A percentile compares a stretch with the other conserved stretches of the same genome.
phyloP scores from a whole-genome alignment of 257 asterid genomes.

The Solanum tacnaense region DNA sequence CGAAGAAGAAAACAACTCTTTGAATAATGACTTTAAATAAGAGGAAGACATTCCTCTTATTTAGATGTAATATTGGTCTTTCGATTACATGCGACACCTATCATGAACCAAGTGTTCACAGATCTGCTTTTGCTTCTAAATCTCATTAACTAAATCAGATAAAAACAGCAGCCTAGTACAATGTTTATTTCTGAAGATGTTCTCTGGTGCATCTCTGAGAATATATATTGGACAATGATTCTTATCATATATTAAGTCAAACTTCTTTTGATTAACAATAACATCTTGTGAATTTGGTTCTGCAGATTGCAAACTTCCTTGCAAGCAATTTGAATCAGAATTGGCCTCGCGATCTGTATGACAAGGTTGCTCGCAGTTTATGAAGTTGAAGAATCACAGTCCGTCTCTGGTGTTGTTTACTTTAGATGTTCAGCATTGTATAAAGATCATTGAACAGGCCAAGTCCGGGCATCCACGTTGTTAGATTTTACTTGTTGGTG shows the following conservation, averaged over 20 bases:
- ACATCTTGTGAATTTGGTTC: background rate
- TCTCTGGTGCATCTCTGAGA: background rate
- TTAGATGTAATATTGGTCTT: background rate
- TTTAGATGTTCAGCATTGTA: background rate
- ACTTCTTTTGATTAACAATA: background rate
- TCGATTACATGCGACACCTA: background rate
- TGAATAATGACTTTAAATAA: background rate
- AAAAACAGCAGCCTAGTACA: background rate
- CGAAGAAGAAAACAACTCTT: background rate
- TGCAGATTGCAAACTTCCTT: constrained; percentile 90
- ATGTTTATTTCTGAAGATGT: background rate
- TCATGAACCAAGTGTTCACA: background rate
- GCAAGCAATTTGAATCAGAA: constrained; percentile 71
- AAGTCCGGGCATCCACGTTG: background rate
- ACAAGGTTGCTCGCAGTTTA: constrained; percentile 77
- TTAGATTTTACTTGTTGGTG: background rate
- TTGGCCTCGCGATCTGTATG: constrained; percentile 94
- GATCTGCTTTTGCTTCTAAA: background rate
- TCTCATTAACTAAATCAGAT: background rate
- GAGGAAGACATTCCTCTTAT: no score
- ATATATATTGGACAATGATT: background rate
- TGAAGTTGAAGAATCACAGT: constrained; percentile 8
- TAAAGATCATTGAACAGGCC: background rate
- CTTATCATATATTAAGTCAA: background rate
- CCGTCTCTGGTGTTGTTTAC: background rate